Evolutionary conservation across 202 grass and related monocot genomes (phyloP), one percentile per base, ranked within the genome.

Genomic region (Zizania palustris): DNA sequence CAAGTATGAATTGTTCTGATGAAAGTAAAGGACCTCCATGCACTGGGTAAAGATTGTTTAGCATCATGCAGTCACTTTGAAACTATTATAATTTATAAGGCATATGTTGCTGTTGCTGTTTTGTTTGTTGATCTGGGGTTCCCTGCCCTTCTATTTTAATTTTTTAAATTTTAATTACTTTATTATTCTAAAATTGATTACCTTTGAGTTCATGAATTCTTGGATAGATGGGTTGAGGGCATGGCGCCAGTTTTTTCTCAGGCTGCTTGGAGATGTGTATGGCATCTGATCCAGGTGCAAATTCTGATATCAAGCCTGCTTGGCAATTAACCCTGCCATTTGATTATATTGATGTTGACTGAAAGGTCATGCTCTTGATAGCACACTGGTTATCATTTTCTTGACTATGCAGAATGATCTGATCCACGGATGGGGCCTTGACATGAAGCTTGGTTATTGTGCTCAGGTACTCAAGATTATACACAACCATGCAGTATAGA

Each of bases 401-500:
- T 46, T 7, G 7, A 22, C 19, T 37, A 60, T 85, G 78, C 80
- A 98, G 95, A 98, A 98, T 71, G 95, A 98, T 76, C 62, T 98
- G 70, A 92, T 98, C 90, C 95, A 98, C 82, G 95, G 95, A 75
- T 98, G 95, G 95, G 95, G 95, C 60, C 84, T 98, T 84, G 95
- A 98, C 82, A 98, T 98, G 95, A 98, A 94, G 62, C 84, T 94
- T 65, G 95, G 95, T 41, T 94, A 94, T 68, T 98, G 95, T 88
- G 91, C 95, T 72, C 95, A 98, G 95, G 95, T 98, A 75, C 56
- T 74, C 58, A 49, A 69, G 65, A 64, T 45, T 13, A 51, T 35
- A 28, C 60, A 55, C 19, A 78, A 57, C 11, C 20, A 43, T 71
- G 10, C 5, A 5, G 6, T 71, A 15, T 77, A 35, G 43, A 15